A percentile compares a stretch with the other conserved stretches of the same genome.
phyloP scores from a whole-genome alignment of 805 yeast species.

The Saturnispora serradocipensis region DNA sequence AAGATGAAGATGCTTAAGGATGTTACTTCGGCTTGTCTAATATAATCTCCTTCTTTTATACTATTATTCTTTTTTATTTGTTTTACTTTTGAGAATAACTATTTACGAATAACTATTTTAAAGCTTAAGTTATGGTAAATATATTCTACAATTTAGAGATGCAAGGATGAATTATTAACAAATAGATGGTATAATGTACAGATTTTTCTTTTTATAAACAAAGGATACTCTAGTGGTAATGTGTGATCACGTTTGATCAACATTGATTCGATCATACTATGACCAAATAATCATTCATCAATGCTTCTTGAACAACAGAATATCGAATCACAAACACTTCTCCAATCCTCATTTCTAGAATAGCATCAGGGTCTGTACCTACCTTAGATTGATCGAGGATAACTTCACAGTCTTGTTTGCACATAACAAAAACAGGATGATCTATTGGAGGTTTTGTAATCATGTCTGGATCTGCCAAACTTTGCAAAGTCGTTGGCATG shows the following conservation, averaged over 20 bases:
- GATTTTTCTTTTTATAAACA: neutral
- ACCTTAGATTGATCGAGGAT: slow-evolving; percentile 44
- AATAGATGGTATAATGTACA: neutral
- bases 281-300: slow-evolving; percentile 2
- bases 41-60: neutral
- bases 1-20: slow-evolving; percentile 13
- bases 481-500: slow-evolving; percentile 48
- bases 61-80: neutral
- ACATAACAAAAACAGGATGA: slow-evolving; percentile 53
- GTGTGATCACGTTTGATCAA: neutral
- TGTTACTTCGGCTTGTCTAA: neutral
- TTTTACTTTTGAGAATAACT: neutral
- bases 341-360: slow-evolving; percentile 31
- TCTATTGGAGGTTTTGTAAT: slow-evolving; percentile 68
- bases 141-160: neutral
- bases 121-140: neutral
- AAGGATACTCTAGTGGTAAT: neutral
- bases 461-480: slow-evolving; percentile 77
- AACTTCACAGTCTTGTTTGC: slow-evolving; percentile 7
- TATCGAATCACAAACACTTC: slow-evolving; percentile 33
- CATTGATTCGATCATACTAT: neutral
- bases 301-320: neutral
- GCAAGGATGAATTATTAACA: neutral
- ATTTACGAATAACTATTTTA: no score
- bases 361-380: slow-evolving; percentile 43